Base-by-base conservation (phyloP, 2,329 filamentous ascomycete genomes). In the Davidsoniella neocaledoniae region DNA sequence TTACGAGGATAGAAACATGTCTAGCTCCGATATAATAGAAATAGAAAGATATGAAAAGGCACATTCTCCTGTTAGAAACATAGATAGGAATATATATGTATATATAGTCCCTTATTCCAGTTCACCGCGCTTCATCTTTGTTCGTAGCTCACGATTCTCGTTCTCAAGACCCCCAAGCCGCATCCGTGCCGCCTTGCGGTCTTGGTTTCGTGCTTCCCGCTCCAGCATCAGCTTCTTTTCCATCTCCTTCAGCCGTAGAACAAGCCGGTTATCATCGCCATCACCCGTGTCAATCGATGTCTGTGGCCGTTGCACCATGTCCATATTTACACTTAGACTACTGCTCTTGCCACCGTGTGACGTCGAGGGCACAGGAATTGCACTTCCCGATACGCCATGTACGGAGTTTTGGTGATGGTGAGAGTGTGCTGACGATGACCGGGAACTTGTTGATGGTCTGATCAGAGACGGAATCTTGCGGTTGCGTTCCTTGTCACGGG, bases 191-290 rank as follows among this genome's bases (percentile, higher is more conserved):
- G 86, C 87, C 44, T 76, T 82, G 3, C 91, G 77, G 65, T 98
- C 91, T 52, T 94, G 69, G 48, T 93, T 69, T 42, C 91, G 70
- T 1, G 81, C 87, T 64, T 96, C 91, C 12, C 91, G 71, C 66
- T 98, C 91, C 43, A 84, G 80, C 63, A 94, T 94, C 16, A 98
- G 70, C 57, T 93, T 78, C 56, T 81, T 75, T 68, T 98, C 91
- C 57, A 96, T 69, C 61, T 96, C 88, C 51, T 86, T 79, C 33
- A 96, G 70, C 5, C 91, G 71, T 55, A 94, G 76, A 55, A 93
- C 79, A 86, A 86, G 94, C 56, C 83, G 77, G 56, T 84, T 81
- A 57, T 90, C 82, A 38, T 67, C 66, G 37, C 56, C 54, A 2
- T 39, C 44, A 4, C 44, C 55, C 55, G 21, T 53, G 51, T 46